Evolutionary conservation across 208 protist species (phyloP).

Genomic region (Crithidia thermophila): DNA sequence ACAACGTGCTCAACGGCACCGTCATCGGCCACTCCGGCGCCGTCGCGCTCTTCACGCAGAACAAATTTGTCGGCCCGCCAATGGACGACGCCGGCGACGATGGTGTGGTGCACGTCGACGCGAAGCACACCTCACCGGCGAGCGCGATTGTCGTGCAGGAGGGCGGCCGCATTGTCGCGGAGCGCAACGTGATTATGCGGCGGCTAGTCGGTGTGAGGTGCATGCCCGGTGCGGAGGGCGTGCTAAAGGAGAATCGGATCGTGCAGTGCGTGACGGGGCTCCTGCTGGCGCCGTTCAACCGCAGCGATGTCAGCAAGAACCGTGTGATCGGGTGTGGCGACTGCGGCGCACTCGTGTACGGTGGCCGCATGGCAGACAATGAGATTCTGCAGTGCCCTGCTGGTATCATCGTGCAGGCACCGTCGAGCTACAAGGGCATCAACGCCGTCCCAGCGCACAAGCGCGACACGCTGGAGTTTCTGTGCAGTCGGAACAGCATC

Average conservation of each 20-base stretch:
- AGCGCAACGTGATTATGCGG: slow-evolving; percentile 58
- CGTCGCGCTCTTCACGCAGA: slow-evolving; percentile 49
- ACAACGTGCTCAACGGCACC: slow-evolving; percentile 73
- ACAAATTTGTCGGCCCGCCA: slow-evolving; percentile 42
- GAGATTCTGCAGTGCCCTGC: slow-evolving; percentile 48
- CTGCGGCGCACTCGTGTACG: slow-evolving; percentile 60
- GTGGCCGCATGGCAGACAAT: slow-evolving; percentile 73
- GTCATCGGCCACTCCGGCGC: slow-evolving; percentile 61
- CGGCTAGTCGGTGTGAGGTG: slow-evolving; percentile 48
- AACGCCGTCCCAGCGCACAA: slow-evolving; percentile 51
- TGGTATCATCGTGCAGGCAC: slow-evolving; percentile 60
- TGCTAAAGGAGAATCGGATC: slow-evolving; percentile 49
- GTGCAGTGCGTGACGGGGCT: slow-evolving; percentile 48
- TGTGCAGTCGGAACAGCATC: slow-evolving; percentile 60
- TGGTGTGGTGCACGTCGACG: background rate
- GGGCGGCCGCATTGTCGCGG: slow-evolving; percentile 35
- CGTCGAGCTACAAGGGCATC: slow-evolving; percentile 61
- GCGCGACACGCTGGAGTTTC: slow-evolving; percentile 39
- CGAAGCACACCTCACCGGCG: slow-evolving; percentile 5
- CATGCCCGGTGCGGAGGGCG: slow-evolving; percentile 48
- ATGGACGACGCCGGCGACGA: background rate
- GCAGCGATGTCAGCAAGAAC: slow-evolving; percentile 60
- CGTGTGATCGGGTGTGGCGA: slow-evolving; percentile 50
- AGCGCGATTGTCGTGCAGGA: slow-evolving; percentile 49
- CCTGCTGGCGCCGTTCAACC: slow-evolving; percentile 52